Base-by-base conservation (phyloP, 1,284 basidiomycete species). In the Puccinia triticina region DNA sequence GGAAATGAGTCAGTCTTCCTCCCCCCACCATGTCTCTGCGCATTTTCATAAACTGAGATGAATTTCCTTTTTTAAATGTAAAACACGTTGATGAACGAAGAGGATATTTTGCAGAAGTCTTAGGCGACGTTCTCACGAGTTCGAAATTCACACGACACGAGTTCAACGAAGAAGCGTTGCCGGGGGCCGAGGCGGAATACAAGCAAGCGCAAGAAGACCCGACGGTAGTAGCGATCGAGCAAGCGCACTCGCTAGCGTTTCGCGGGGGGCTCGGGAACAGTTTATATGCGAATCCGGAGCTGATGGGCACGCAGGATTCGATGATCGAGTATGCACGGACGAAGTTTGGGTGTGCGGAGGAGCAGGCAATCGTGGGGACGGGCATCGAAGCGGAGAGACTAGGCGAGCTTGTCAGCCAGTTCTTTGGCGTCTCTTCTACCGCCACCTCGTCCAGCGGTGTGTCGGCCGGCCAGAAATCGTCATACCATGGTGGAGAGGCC, bases 221-320 rank as follows among this genome's bases (percentile, higher is more conserved):
- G 21, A 89, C 89, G 21, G 90, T 90, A 1, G 89, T 89, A 84
- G 93, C 93, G 46, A 82, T 95, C 83, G 95, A 98, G 87, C 88
- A 92, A 75, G 94, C 94, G 26, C 95, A 97, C 87, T 88, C 90
- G 67, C 89, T 95, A 82, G 95, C 95, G 67, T 97, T 97, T 92
- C 94, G 94, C 86, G 89, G 89, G 78, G 94, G 95, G 40, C 93
- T 98, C 85, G 94, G 95, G 86, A 91, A 93, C 85, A 93, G 94
- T 64, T 90, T 97, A 84, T 95, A 93, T 88, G 92, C 94, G 37
- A 89, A 91, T 21, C 88, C 91, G n/a, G 91, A 93, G 86, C 89
- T 89, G 83, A 88, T 90, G 84, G 88, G 95, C 84, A 90, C 91
- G 77, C 89, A 90, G 66, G 89, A 90, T 26, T 91, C 92, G 85